phyloP scores from a whole-genome alignment of 208 protist genomes.

The Wallacemonas sp. region DNA sequence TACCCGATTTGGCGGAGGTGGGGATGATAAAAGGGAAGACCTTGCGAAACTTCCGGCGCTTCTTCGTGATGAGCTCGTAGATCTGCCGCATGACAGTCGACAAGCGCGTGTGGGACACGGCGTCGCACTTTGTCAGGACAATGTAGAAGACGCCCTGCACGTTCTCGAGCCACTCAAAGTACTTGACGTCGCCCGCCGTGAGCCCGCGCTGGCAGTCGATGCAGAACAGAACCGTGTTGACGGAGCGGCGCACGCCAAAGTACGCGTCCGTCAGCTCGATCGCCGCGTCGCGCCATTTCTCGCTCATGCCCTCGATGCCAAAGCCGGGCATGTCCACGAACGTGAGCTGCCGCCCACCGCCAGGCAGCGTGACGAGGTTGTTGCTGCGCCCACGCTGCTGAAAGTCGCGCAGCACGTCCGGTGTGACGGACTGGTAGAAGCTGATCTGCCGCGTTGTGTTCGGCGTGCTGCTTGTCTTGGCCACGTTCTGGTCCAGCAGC shows the following conservation, averaged over 20 bases:
- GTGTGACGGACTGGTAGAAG: slow-evolving; percentile 89
- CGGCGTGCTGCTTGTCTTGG: slow-evolving; percentile 85
- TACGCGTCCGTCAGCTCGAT: slow-evolving; percentile 89
- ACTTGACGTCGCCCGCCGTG: slow-evolving; percentile 87
- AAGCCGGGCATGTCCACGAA: slow-evolving; percentile 93
- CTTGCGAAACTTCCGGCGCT: slow-evolving; percentile 85
- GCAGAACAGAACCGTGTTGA: slow-evolving; percentile 92
- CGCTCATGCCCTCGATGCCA: slow-evolving; percentile 90
- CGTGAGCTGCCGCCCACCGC: slow-evolving; percentile 83
- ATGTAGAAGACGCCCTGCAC: slow-evolving; percentile 88
- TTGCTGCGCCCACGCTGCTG: slow-evolving; percentile 67
- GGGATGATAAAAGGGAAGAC: slow-evolving; percentile 89
- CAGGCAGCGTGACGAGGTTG: slow-evolving; percentile 85
- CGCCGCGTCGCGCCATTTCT: slow-evolving; percentile 83
- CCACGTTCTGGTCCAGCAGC: slow-evolving; percentile 73
- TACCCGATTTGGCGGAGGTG: slow-evolving; percentile 77
- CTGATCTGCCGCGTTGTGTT: slow-evolving; percentile 84
- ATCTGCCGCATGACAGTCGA: slow-evolving; percentile 89
- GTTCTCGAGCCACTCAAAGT: slow-evolving; percentile 90
- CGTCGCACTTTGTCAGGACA: slow-evolving; percentile 91
- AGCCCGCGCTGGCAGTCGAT: slow-evolving; percentile 86
- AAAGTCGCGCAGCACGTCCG: slow-evolving; percentile 76
- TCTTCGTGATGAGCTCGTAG: slow-evolving; percentile 82
- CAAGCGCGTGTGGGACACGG: slow-evolving; percentile 83
- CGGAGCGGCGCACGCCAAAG: slow-evolving; percentile 88